Evolutionary conservation across 495 filamentous ascomycete genomes (phyloP).

Genomic region (Tuber melanosporum): DNA sequence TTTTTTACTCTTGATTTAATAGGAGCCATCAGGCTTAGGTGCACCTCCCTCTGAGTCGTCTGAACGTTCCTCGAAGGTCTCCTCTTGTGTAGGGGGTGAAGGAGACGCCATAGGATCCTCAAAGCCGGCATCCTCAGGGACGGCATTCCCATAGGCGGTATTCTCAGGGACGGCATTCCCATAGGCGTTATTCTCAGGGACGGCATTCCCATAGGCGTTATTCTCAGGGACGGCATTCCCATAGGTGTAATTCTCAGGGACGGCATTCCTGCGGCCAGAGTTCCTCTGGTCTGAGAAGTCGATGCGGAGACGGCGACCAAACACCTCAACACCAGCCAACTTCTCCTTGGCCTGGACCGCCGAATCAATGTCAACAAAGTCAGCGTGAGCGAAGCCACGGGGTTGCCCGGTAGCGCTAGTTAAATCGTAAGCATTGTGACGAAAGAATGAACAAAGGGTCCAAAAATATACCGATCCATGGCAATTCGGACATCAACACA

Average conservation of each 20-base stretch:
- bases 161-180: conserved; percentile 6
- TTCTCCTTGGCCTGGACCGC: conserved; percentile 55
- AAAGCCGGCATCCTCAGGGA: too few species aligned
- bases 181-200: not conserved
- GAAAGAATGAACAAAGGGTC: not conserved
- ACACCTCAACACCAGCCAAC: conserved; percentile 54
- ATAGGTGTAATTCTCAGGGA: not conserved
- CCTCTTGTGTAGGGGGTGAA: conserved; percentile 2
- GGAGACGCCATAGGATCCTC: not conserved
- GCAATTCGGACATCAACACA: conserved; percentile 79
- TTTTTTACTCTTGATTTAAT: conserved; percentile 1
- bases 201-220: not conserved
- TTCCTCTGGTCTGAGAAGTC: conserved; percentile 51
- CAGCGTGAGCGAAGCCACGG: conserved; percentile 82
- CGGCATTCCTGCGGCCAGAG: not conserved
- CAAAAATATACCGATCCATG: conserved; percentile 58
- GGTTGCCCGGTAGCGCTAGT: conserved; percentile 64
- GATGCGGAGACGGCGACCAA: conserved; percentile 60
- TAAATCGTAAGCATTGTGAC: conserved; percentile 13
- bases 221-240: conserved; percentile 4
- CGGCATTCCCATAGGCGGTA: too few species aligned
- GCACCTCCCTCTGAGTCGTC: not conserved
- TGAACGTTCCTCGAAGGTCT: not conserved
- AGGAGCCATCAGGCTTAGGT: not conserved
- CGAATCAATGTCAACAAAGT: conserved; percentile 63